Percentiles rank a stretch among this genome's conserved stretches.
phyloP scores from a whole-genome alignment of 2,329 filamentous ascomycete genomes.

The Exophiala bonariae region DNA sequence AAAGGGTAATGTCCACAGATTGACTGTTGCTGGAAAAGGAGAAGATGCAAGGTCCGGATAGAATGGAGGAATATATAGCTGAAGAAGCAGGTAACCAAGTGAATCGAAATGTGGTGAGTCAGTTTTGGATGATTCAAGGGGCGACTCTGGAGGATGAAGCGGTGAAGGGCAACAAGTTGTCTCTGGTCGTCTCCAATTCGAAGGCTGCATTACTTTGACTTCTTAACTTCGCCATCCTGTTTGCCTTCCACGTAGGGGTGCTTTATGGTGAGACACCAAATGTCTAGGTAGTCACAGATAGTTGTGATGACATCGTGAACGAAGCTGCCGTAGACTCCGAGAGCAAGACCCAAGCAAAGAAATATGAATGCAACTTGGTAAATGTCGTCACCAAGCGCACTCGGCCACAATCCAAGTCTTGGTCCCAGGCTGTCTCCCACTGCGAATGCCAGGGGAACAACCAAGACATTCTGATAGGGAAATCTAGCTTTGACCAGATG shows the following conservation, averaged over 20 bases:
- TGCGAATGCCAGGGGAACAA: conserved; percentile 73
- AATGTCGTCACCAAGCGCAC: conserved; percentile 69
- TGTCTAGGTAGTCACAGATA: conserved; percentile 97
- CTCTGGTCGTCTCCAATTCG: too few species aligned
- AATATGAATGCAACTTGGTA: conserved; percentile 94
- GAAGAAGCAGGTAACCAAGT: too few species aligned
- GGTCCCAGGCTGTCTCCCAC: conserved; percentile 81
- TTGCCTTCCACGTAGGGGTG: conserved; percentile 58
- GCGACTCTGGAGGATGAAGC: too few species aligned
- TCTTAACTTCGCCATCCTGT: conserved; percentile 22
- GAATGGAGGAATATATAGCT: too few species aligned
- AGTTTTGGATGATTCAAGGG: too few species aligned
- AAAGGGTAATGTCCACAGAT: too few species aligned
- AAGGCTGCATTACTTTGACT: conserved; percentile 15
- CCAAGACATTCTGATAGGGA: conserved; percentile 85
- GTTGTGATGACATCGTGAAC: conserved; percentile 94
- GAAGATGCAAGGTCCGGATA: too few species aligned
- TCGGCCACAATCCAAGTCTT: conserved; percentile 69
- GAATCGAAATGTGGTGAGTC: too few species aligned
- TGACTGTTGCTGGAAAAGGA: too few species aligned
- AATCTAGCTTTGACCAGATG: conserved; percentile 86
- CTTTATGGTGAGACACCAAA: conserved; percentile 98
- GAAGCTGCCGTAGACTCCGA: conserved; percentile 96
- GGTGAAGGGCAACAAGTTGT: too few species aligned
- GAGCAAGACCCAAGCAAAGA: conserved; percentile 75